Evolutionary conservation across 495 filamentous ascomycete genomes (phyloP).

Genomic region (Penicillium maclennaniae): DNA sequence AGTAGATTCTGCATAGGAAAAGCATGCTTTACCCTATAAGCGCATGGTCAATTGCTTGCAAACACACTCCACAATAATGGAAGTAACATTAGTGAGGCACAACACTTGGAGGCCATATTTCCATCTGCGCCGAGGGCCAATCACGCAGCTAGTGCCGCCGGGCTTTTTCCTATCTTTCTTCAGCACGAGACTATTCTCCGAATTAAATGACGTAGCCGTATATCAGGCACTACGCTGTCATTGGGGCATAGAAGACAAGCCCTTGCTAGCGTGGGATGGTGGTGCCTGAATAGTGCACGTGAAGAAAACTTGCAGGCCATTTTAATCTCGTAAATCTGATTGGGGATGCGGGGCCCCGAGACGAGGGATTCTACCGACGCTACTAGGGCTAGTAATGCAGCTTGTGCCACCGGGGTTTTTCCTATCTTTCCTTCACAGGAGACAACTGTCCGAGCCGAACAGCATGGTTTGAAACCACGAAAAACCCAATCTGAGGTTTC

Average conservation of each 20-base stretch:
- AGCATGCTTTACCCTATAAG: not conserved
- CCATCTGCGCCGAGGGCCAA: not conserved
- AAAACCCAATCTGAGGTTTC: too few relatives aligned
- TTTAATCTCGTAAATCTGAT: too few relatives aligned
- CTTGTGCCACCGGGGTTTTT: conserved; percentile 13
- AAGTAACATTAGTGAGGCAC: not conserved
- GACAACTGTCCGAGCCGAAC: conserved; percentile 6
- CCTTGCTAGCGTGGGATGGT: too few relatives aligned
- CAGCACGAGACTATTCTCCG: too few relatives aligned
- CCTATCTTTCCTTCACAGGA: not conserved
- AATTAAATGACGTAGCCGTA: too few relatives aligned
- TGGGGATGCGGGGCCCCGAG: too few relatives aligned
- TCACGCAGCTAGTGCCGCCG: not conserved
- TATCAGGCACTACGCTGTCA: too few relatives aligned
- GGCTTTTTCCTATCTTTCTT: not conserved
- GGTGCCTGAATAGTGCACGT: too few relatives aligned
- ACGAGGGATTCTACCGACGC: too few relatives aligned
- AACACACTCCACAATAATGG: not conserved
- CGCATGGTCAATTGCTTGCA: not conserved
- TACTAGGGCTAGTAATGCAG: too few relatives aligned
- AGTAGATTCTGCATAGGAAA: not conserved
- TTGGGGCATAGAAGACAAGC: too few relatives aligned
- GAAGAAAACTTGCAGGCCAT: too few relatives aligned
- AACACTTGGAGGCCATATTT: not conserved
- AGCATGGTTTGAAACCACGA: not conserved